Conservation (phyloP, 495 filamentous ascomycete genomes). For the Talaromyces nanjingensis region DNA sequence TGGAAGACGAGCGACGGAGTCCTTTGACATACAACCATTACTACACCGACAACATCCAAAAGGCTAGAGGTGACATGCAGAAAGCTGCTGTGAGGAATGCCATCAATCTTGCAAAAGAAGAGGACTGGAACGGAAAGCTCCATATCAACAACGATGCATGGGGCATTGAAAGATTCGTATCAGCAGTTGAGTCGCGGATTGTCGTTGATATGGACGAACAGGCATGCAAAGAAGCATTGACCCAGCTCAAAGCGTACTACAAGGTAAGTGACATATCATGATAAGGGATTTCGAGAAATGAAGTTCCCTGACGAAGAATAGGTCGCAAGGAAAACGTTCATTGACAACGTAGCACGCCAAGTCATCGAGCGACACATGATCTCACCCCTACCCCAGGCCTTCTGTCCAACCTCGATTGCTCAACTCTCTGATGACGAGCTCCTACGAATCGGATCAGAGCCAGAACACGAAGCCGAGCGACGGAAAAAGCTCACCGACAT, state of each 20-base stretch:
- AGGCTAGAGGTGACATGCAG: slow-evolving; percentile 16
- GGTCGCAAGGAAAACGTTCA: slow-evolving; percentile 33
- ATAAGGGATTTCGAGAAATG: too few relatives aligned
- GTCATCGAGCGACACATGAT: slow-evolving; percentile 21
- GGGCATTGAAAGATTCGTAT: slow-evolving; percentile 11
- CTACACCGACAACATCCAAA: slow-evolving; percentile 35
- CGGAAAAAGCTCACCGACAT: too few relatives aligned
- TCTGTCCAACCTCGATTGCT: too few relatives aligned
- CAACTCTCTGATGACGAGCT: too few relatives aligned
- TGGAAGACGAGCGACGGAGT: slow-evolving; percentile 34
- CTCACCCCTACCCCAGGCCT: too few relatives aligned
- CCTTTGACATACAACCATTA: slow-evolving; percentile 44
- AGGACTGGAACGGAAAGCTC: slow-evolving; percentile 9
- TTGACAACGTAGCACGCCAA: slow-evolving; percentile 32
- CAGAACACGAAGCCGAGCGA: too few relatives aligned
- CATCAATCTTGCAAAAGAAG: background rate
- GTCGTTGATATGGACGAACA: slow-evolving; percentile 19
- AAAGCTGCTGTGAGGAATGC: slow-evolving; percentile 9
- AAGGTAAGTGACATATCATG: slow-evolving; percentile 15
- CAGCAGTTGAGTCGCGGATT: slow-evolving; percentile 12
- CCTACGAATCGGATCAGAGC: too few relatives aligned
- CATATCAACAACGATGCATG: slow-evolving; percentile 7
- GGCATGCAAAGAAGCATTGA: slow-evolving; percentile 18
- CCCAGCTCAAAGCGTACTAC: slow-evolving; percentile 23
- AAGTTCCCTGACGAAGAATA: slow-evolving; percentile 7